Conservation (phyloP, 306 rosid species). For the Pyrus pyrifolia region DNA sequence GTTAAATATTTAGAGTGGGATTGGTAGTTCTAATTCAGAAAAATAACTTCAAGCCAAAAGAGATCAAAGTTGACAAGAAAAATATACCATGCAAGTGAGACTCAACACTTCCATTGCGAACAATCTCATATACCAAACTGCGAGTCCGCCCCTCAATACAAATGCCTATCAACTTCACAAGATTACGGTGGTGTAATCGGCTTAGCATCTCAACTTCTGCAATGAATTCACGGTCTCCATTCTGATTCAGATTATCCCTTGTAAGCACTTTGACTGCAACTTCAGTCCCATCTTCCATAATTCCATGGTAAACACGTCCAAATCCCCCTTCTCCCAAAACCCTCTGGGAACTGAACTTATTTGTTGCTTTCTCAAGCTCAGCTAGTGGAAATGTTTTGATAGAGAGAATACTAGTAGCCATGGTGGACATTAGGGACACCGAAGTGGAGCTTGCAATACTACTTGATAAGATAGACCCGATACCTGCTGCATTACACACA, state of each 20-base stretch:
- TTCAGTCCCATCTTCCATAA: conserved; percentile 76
- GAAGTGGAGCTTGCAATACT: conserved; percentile 80
- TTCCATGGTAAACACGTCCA: conserved; percentile 83
- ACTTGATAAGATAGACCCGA: conserved; percentile 59
- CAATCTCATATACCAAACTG: conserved; percentile 87
- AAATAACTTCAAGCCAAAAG: neutral
- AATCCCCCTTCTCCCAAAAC: conserved; percentile 95
- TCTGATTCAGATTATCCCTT: conserved; percentile 44
- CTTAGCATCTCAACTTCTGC: conserved; percentile 90
- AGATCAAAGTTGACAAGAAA: conserved; percentile 13
- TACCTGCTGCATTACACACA: conserved; percentile 61
- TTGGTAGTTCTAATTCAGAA: neutral
- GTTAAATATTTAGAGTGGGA: neutral
- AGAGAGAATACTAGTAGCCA: conserved; percentile 66
- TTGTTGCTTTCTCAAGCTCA: conserved; percentile 86
- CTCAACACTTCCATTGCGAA: conserved; percentile 91
- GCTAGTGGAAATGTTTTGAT: conserved; percentile 69
- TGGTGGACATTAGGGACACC: conserved; percentile 56
- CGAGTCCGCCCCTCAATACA: conserved; percentile 77
- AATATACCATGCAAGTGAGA: conserved; percentile 91
- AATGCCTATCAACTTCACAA: conserved; percentile 88
- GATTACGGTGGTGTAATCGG: conserved; percentile 96
- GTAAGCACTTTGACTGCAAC: conserved; percentile 88
- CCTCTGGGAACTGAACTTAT: conserved; percentile 64
- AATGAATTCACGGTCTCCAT: conserved; percentile 76